Base-by-base conservation (phyloP, 176 grass and related monocot genomes). In the Triticum timopheevii region DNA sequence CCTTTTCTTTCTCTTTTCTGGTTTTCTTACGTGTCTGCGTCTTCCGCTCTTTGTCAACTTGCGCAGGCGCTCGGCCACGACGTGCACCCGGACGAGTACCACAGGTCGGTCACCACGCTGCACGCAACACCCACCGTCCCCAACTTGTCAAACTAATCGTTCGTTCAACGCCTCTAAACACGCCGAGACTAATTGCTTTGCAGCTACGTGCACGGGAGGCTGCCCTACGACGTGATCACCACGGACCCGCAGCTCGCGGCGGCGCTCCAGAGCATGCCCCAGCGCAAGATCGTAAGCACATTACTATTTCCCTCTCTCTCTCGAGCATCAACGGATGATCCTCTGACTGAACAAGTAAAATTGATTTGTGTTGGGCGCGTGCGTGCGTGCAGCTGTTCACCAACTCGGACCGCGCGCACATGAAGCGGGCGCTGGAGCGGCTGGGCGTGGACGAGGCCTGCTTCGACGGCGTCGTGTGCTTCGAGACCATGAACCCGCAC, bases 401-500 rank as follows among this genome's bases (percentile, higher is more conserved):
- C 0, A 98, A 98, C 89, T 98, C 96, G 19, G 96, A 98, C 39
- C 84, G 89, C 25, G 81, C 80, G 81, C 96, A 98, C 79, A 78
- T 93, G 78, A 87, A 28, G 69, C 83, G 31, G 69, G 78, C 87
- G 69, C 82, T 98, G 77, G 84, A 77, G 87, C 89, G 86, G 85
- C 86, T 98, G 22, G 90, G 90, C 77, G 38, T 98, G 12, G 89
- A 92, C 83, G 91, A 93, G 80, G 84, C 44, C 24, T 76, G 76
- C 86, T 98, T 98, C 69, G 84, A 93, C 36, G 85, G 45, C 64
- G 89, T 93, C 71, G 89, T 98, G 10, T 98, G 93, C 89, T 98
- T 98, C 88, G 96, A 98, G 93, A 98, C 96, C 65, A 93, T 98
- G 93, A 98, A 98, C 79, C 90, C 90, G 22, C 90, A 92, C 81